These are phyloP conservation scores for Lyophyllum shimeji DNA, from an alignment of 768 basidiomycete species.

Conservation along the genomic window DNA sequence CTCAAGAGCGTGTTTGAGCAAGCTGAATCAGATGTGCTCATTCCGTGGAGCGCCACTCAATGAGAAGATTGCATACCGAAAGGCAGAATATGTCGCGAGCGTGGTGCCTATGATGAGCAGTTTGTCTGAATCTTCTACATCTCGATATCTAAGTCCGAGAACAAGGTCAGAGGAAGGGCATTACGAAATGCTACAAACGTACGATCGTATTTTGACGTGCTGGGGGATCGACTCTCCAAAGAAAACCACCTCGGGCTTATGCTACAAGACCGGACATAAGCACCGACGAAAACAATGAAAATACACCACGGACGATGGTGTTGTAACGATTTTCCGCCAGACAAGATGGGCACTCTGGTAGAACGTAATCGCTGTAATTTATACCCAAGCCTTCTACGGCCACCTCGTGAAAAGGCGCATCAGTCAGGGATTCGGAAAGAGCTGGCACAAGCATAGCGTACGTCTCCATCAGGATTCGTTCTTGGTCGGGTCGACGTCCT, in stretches of 20 bases:
- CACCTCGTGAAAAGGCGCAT: slow-evolving; percentile 47
- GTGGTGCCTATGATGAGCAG: slow-evolving; percentile 87
- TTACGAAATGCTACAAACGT: slow-evolving; percentile 24
- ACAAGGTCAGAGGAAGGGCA: neutral
- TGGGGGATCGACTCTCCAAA: slow-evolving; percentile 87
- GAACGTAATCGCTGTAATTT: slow-evolving; percentile 72
- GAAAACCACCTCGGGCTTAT: slow-evolving; percentile 83
- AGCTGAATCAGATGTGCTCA: slow-evolving; percentile 35
- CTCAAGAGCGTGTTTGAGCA: slow-evolving; percentile 79
- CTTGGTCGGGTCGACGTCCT: slow-evolving; percentile 56
- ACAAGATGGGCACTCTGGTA: slow-evolving; percentile 79
- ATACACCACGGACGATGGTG: slow-evolving; percentile 50
- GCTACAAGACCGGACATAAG: slow-evolving; percentile 33
- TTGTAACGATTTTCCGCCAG: slow-evolving; percentile 53
- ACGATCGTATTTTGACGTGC: slow-evolving; percentile 71
- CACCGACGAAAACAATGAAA: neutral
- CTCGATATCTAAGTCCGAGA: slow-evolving; percentile 42
- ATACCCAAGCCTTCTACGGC: slow-evolving; percentile 70
- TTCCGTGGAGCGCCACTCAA: neutral
- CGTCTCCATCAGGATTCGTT: slow-evolving; percentile 95
- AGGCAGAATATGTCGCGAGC: slow-evolving; percentile 91
- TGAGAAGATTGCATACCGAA: slow-evolving; percentile 48
- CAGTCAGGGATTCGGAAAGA: neutral
- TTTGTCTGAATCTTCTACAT: slow-evolving; percentile 60
- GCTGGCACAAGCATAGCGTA: slow-evolving; percentile 28